phyloP scores from a whole-genome alignment of 805 yeast species.

The Saturnispora serradocipensis region DNA sequence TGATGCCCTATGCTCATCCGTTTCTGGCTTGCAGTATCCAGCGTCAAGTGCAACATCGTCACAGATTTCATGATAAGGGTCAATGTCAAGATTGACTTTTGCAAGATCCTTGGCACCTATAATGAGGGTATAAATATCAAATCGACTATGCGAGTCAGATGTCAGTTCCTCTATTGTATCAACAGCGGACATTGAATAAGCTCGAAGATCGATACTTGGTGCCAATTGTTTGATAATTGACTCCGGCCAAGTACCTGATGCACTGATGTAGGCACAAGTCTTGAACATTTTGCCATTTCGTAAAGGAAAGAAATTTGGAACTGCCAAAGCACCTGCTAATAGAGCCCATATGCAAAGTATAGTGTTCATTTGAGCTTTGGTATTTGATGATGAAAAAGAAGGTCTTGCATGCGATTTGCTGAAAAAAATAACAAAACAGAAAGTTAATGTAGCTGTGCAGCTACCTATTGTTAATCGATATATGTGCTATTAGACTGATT shows the following conservation, averaged over 20 bases:
- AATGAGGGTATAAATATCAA: constrained; percentile 16
- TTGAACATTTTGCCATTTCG: constrained; percentile 18
- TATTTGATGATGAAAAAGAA: not conserved
- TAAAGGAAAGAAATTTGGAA: constrained; percentile 16
- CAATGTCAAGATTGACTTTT: constrained; percentile 18
- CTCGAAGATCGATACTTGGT: not conserved
- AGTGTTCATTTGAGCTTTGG: not conserved
- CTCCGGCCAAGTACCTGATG: constrained; percentile 13
- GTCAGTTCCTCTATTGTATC: not conserved
- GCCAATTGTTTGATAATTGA: not conserved
- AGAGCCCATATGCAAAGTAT: not conserved
- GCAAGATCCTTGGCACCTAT: constrained; percentile 20
- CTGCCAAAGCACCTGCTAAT: not conserved
- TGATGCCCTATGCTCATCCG: constrained; percentile 10
- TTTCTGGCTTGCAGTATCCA: constrained; percentile 18
- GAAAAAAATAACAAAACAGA: not conserved
- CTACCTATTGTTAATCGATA: no score
- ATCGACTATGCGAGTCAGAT: not conserved
- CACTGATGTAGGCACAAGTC: constrained; percentile 26
- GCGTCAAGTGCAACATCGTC: constrained; percentile 22
- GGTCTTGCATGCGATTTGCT: not conserved
- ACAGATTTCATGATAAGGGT: constrained; percentile 23
- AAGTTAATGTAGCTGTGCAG: no score
- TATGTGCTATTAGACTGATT: no score
- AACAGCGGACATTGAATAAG: not conserved